Conservation (phyloP, 1,284 basidiomycete species). For the Puccinia polysora region DNA sequence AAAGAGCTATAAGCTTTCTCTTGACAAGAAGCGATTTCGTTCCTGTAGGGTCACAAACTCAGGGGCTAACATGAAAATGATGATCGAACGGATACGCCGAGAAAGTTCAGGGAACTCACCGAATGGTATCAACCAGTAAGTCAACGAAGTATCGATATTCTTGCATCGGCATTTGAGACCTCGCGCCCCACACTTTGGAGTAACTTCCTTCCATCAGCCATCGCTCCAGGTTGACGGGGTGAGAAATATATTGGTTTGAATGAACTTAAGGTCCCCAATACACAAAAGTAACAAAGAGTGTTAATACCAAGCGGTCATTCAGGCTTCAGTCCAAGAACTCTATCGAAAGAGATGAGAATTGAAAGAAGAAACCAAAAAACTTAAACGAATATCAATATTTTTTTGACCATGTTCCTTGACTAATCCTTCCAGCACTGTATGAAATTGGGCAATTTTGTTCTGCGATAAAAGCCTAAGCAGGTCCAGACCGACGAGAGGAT, state of each 20-base stretch:
- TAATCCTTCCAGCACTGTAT: slow-evolving; percentile 79
- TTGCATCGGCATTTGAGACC: slow-evolving; percentile 62
- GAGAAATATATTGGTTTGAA: slow-evolving; percentile 48
- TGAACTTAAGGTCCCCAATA: slow-evolving; percentile 1
- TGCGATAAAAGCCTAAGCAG: slow-evolving; percentile 90
- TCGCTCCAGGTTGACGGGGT: slow-evolving; percentile 61
- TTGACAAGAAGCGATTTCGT: slow-evolving; percentile 88
- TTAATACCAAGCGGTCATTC: no score
- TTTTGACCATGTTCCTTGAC: slow-evolving; percentile 41
- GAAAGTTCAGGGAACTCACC: background rate
- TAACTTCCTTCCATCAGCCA: slow-evolving; percentile 99
- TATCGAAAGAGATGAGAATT: background rate
- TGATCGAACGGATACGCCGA: background rate
- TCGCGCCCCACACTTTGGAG: slow-evolving; percentile 93
- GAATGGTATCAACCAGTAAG: slow-evolving; percentile 32
- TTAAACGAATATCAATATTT: slow-evolving; percentile 47
- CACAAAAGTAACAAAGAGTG: background rate
- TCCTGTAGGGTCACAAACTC: slow-evolving; percentile 57
- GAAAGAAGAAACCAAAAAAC: background rate
- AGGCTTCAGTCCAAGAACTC: no score
- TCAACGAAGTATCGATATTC: slow-evolving; percentile 38
- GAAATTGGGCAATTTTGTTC: slow-evolving; percentile 95
- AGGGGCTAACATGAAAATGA: slow-evolving; percentile 7
- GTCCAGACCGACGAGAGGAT: slow-evolving; percentile 82
- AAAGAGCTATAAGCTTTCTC: slow-evolving; percentile 82